These are phyloP conservation scores for Mycena galopus DNA, from an alignment of 768 basidiomycete genomes.

Conservation along the genomic window DNA sequence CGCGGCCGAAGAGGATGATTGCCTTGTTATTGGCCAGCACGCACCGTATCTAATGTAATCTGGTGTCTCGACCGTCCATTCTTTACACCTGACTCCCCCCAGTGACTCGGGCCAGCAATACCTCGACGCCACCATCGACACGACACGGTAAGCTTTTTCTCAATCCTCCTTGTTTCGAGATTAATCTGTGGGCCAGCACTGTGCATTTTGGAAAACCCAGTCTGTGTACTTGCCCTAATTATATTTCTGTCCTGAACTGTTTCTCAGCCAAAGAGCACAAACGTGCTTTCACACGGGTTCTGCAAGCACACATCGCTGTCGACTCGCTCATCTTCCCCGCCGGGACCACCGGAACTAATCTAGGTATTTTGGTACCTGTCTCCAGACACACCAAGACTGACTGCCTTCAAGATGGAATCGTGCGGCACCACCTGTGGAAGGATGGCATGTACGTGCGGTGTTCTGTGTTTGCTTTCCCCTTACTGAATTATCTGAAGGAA, in stretches of 20 bases:
- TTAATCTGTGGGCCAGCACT: slow-evolving; percentile 34
- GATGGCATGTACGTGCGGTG: slow-evolving; percentile 56
- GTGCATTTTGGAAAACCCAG: slow-evolving; percentile 77
- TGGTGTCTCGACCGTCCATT: neutral
- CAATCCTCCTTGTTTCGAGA: neutral
- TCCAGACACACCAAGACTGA: neutral
- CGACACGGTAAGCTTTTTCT: slow-evolving; percentile 56
- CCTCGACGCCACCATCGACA: slow-evolving; percentile 81
- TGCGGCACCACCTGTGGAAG: slow-evolving; percentile 72
- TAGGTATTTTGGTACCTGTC: slow-evolving; percentile 23
- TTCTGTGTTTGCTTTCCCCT: too few species aligned
- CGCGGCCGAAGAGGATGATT: slow-evolving; percentile 64
- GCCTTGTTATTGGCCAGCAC: slow-evolving; percentile 65
- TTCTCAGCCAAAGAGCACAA: slow-evolving; percentile 62
- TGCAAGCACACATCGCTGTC: slow-evolving; percentile 77
- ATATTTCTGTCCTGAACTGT: neutral
- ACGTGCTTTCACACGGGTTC: slow-evolving; percentile 77
- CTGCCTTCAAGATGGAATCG: slow-evolving; percentile 67
- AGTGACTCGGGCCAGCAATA: slow-evolving; percentile 83
- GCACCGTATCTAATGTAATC: slow-evolving; percentile 50
- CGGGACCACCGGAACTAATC: slow-evolving; percentile 60
- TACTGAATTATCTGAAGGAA: slow-evolving; percentile 18
- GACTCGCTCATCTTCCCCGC: slow-evolving; percentile 74
- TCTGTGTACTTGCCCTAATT: neutral
- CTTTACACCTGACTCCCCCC: slow-evolving; percentile 6